Evolutionary conservation across 345 rosid genomes (phyloP).

Genomic region (Populus euphratica): DNA sequence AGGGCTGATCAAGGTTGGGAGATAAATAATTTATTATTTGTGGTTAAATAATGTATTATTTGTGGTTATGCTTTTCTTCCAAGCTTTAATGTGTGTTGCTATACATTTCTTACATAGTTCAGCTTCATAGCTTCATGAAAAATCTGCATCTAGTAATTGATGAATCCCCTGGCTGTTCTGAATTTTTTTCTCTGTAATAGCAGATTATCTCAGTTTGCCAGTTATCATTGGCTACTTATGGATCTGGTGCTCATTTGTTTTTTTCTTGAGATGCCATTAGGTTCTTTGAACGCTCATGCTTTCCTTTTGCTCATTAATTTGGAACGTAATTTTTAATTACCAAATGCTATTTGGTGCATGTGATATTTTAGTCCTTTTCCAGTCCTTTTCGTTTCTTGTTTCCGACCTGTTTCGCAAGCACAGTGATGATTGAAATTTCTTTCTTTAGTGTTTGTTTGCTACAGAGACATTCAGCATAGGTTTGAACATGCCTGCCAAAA

Average conservation of each 20-base stretch:
- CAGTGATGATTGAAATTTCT: constrained; percentile 25
- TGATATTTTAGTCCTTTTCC: not conserved
- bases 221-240: not conserved
- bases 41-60: not conserved
- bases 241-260: not conserved
- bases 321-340: not conserved
- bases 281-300: not conserved
- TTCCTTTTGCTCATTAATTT: not conserved
- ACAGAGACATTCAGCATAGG: constrained; percentile 99
- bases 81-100: not conserved
- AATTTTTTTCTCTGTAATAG: no score
- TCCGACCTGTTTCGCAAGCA: not conserved
- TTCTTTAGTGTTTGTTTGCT: constrained; percentile 86
- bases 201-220: no score
- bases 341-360: not conserved
- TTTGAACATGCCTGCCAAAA: constrained; percentile 98
- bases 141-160: no score
- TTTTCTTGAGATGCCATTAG: not conserved
- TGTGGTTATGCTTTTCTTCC: not conserved
- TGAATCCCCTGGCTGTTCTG: no score
- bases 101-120: not conserved
- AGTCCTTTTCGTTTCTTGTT: not conserved
- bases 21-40: not conserved
- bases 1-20: constrained; percentile 83
- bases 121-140: not conserved